A percentile compares a stretch with the other conserved stretches of the same genome.
phyloP scores from a whole-genome alignment of 768 basidiomycete species.

The Russula sp. region DNA sequence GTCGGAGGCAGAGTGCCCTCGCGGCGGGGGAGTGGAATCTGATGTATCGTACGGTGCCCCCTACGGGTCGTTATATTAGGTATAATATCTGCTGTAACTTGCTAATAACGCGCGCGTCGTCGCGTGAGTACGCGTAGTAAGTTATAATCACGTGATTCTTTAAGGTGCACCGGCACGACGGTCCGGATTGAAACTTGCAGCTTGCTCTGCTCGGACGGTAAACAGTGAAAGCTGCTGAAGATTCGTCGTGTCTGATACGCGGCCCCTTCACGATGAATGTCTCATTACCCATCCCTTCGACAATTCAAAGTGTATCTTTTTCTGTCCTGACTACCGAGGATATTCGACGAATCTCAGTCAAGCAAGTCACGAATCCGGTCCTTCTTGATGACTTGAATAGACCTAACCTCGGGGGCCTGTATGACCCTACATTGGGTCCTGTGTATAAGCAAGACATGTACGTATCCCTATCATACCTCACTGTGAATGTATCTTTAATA shows the following conservation, averaged over 20 bases:
- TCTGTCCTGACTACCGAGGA: slow-evolving; percentile 87
- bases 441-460: slow-evolving; percentile 86
- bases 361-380: slow-evolving; percentile 89
- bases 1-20: slow-evolving; percentile 44
- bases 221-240: not conserved
- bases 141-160: not conserved
- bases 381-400: slow-evolving; percentile 90
- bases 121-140: too few species aligned
- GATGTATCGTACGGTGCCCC: not conserved
- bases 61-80: not conserved
- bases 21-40: slow-evolving; percentile 35
- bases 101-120: not conserved
- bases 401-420: slow-evolving; percentile 87
- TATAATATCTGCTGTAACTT: not conserved
- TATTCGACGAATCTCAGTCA: slow-evolving; percentile 90
- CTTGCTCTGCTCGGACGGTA: too few species aligned
- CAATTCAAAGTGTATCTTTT: slow-evolving; percentile 80
- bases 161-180: not conserved
- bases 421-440: slow-evolving; percentile 93
- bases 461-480: slow-evolving; percentile 29
- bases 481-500: slow-evolving; percentile 13
- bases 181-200: not conserved
- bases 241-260: not conserved
- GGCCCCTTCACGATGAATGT: slow-evolving; percentile 57
- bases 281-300: slow-evolving; percentile 79